These are phyloP conservation scores for Irpex sp. DNA, from an alignment of 1,284 basidiomycete species.

Conservation along the genomic window DNA sequence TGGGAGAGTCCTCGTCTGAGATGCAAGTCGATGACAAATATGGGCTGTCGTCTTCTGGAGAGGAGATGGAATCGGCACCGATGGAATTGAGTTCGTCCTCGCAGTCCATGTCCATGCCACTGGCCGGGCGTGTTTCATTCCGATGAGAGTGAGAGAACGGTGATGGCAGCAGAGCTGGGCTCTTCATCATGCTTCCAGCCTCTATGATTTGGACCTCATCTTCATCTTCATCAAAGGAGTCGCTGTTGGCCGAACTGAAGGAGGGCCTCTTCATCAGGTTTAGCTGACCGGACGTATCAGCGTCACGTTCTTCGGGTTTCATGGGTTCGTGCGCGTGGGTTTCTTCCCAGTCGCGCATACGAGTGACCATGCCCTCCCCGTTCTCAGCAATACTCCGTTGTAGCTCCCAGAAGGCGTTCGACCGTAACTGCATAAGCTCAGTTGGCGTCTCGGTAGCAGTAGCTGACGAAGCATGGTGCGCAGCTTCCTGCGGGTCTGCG, in stretches of 20 bases:
- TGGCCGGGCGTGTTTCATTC: conserved; percentile 42
- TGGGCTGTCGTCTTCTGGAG: conserved; percentile 23
- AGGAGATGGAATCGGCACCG: conserved; percentile 20
- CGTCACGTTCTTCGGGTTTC: neutral
- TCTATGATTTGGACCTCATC: conserved; percentile 54
- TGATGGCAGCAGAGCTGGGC: neutral
- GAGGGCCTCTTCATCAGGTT: neutral
- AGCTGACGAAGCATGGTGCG: conserved; percentile 10
- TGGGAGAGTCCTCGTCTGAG: conserved; percentile 18
- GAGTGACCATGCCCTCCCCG: conserved; percentile 63
- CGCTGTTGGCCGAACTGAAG: neutral
- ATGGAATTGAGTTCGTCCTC: conserved; percentile 9
- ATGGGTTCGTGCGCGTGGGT: neutral
- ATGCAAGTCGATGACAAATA: conserved; percentile 17
- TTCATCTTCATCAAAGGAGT: conserved; percentile 40
- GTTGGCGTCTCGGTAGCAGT: conserved; percentile 15
- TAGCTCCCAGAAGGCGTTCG: conserved; percentile 62
- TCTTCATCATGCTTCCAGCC: neutral
- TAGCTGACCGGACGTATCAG: neutral
- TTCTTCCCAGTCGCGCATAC: conserved; percentile 66
- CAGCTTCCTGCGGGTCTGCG: neutral
- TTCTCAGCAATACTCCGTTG: conserved; percentile 56
- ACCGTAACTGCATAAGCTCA: conserved; percentile 47
- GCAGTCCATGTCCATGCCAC: conserved; percentile 31
- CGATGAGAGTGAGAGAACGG: conserved; percentile 16